phyloP scores from a whole-genome alignment of 2,329 filamentous ascomycete species.

The Paecilomyces sp. region DNA sequence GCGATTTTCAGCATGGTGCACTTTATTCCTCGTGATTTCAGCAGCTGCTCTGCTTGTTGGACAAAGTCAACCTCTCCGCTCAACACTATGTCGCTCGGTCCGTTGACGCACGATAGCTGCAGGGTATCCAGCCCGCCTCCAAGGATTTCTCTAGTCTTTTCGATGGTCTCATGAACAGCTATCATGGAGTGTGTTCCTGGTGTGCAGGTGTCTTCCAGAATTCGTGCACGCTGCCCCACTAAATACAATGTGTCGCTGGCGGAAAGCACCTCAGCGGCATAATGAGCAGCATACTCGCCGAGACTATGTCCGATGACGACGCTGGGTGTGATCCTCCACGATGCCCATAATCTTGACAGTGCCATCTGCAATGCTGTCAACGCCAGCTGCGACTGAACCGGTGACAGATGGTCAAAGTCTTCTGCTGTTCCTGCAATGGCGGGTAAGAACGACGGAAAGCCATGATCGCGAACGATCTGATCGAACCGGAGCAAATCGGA shows the following conservation, averaged over 20 bases:
- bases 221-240: slow-evolving; percentile 15
- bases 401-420: too few species aligned
- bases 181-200: slow-evolving; percentile 6
- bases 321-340: slow-evolving; percentile 12
- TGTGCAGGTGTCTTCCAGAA: slow-evolving; percentile 14
- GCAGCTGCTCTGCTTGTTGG: slow-evolving; percentile 33
- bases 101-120: background rate
- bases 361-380: background rate
- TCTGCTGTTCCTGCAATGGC: slow-evolving; percentile 21
- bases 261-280: slow-evolving; percentile 17
- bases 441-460: slow-evolving; percentile 24
- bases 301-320: slow-evolving; percentile 23
- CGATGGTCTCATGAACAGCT: too few species aligned
- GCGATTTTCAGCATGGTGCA: slow-evolving; percentile 53
- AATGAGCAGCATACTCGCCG: slow-evolving; percentile 23
- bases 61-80: slow-evolving; percentile 55
- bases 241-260: slow-evolving; percentile 18
- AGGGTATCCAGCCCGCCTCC: too few species aligned
- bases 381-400: too few species aligned
- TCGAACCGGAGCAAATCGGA: slow-evolving; percentile 22
- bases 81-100: slow-evolving; percentile 62
- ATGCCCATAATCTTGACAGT: slow-evolving; percentile 7
- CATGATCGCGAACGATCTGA: slow-evolving; percentile 15
- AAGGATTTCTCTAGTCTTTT: too few species aligned
- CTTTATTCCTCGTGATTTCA: background rate